Evolutionary conservation across 192 early-diverging fungal species (phyloP).

Genomic region (Borealophlyctis nickersoniae): DNA sequence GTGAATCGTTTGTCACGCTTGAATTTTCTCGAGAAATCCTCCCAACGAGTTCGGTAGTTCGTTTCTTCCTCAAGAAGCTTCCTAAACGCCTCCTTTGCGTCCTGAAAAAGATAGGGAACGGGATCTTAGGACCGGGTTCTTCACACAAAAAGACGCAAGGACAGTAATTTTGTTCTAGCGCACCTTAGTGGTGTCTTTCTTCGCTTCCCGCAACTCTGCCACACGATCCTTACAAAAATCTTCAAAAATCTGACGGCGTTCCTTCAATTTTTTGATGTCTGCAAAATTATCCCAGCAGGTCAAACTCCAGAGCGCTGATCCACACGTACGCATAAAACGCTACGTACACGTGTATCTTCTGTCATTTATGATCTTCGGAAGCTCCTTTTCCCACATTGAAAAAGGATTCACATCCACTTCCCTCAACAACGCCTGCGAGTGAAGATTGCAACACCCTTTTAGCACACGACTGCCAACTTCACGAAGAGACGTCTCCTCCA

Average conservation of each 20-base stretch:
- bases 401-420: conserved; percentile 74
- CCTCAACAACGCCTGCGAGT: conserved; percentile 49
- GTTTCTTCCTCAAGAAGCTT: conserved; percentile 56
- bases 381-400: conserved; percentile 70
- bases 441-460: too few relatives aligned
- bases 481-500: not conserved
- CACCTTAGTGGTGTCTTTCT: conserved; percentile 28
- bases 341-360: conserved; percentile 51
- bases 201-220: conserved; percentile 52
- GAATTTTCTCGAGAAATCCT: conserved; percentile 71
- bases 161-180: not conserved
- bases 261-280: conserved; percentile 47
- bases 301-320: conserved; percentile 1
- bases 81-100: conserved; percentile 53
- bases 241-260: conserved; percentile 65
- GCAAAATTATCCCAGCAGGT: conserved; percentile 13
- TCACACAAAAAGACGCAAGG: too few relatives aligned
- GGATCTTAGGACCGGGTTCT: too few relatives aligned
- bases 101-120: not conserved
- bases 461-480: not conserved
- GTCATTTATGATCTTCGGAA: conserved; percentile 64
- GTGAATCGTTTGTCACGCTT: conserved; percentile 64
- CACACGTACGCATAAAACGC: not conserved
- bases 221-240: conserved; percentile 67
- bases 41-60: conserved; percentile 57